Evolutionary conservation across 495 filamentous ascomycete species (phyloP).

Genomic region (Pyrenopolyporus hunteri): DNA sequence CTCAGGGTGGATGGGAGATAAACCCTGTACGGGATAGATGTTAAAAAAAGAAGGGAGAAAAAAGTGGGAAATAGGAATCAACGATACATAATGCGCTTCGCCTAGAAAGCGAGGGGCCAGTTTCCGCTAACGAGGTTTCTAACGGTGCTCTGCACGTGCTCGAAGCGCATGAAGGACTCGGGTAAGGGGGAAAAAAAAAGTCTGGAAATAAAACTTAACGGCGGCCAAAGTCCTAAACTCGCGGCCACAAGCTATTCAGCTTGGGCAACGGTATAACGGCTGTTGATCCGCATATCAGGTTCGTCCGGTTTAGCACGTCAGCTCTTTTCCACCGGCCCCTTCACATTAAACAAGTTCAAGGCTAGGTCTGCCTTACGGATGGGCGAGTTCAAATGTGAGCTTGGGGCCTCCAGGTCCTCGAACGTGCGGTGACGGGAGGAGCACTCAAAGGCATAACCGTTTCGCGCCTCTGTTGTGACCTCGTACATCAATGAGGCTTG

Average conservation of each 20-base stretch:
- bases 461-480: constrained; percentile 33
- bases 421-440: constrained; percentile 44
- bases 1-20: no score
- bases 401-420: constrained; percentile 3
- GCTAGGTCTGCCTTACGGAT: constrained; percentile 43
- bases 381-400: constrained; percentile 46
- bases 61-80: no score
- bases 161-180: constrained; percentile 51
- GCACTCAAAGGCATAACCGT: constrained; percentile 41
- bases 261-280: constrained; percentile 61
- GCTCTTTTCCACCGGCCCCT: no score
- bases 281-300: constrained; percentile 48
- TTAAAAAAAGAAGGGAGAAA: no score
- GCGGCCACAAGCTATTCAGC: constrained; percentile 45
- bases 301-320: no score
- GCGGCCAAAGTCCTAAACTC: constrained; percentile 55
- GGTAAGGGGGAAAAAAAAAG: neutral
- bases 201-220: constrained; percentile 30
- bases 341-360: no score
- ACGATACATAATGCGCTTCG: neutral
- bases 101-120: constrained; percentile 25
- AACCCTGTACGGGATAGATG: no score
- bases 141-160: constrained; percentile 36
- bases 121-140: constrained; percentile 19
- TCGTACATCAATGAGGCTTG: constrained; percentile 22